Evolutionary conservation across 1,139 yeast genomes (phyloP), one percentile per base, ranked within the genome.

Genomic region (Protomyces macrosporus): DNA sequence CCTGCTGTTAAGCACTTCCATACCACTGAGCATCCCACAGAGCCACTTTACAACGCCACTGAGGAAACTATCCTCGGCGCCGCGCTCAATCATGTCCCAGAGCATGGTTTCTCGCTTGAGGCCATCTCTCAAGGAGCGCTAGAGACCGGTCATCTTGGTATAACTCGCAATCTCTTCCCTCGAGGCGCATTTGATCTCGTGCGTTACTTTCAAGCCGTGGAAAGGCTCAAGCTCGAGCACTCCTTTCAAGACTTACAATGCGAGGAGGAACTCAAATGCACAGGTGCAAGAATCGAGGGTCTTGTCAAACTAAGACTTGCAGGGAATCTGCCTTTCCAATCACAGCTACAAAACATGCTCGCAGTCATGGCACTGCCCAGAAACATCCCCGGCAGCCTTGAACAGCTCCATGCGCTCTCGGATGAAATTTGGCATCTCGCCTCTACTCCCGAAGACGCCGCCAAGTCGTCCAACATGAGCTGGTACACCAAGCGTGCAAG

Each of bases 401-500:
- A 81, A 42, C 96, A 90, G 72, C 80, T 93, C 66, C 88, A 86
- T 70, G 81, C 82, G 63, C 79, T 91, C 63, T 81, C 90, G 16
- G 97, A 93, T 74, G 98, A 93, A 72, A 80, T 93, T 68, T 83
- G 90, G 61, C 90, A 77, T 74, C 84, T 84, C 70, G 84, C 96
- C 0, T 14, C 30, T 16, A 42, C 48, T 5, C 48, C n/a, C 2
- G 48, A 42, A 7, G 48, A 42, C n/a, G 95, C 91, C 3, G 97
- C 91, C 72, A 76, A 79, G 63, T 84, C 95, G n/a, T 83, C 86
- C 66, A 97, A 90, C 74, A 86, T 88, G 74, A 86, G 89, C 2
- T 93, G 98, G 98, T 93, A 93, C 74, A 78, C 95, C n/a, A 88
- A 90, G 72, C 79, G 98, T 69, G 77, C 86, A 35, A 81, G 88